These are phyloP conservation scores for Emericellopsis atlantica DNA, from an alignment of 2,329 filamentous ascomycete genomes.

Conservation along the genomic window DNA sequence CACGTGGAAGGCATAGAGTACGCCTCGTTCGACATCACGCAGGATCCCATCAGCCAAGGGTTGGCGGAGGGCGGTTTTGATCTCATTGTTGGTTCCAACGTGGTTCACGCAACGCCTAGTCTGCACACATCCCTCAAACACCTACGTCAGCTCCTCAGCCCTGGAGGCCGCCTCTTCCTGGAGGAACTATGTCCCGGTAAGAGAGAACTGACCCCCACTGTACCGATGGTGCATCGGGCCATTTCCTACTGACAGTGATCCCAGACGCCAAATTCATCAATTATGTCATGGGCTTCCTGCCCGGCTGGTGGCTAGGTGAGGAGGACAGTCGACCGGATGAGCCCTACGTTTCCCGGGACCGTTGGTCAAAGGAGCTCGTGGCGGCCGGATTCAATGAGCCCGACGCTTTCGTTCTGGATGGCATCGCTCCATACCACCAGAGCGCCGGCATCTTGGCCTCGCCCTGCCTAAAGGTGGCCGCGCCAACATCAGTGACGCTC, in stretches of 20 bases:
- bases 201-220: too few species aligned
- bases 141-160: conserved; percentile 16
- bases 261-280: too few species aligned
- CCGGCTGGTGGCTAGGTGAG: conserved; percentile 21
- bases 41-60: conserved; percentile 15
- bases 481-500: too few species aligned
- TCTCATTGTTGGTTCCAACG: conserved; percentile 20
- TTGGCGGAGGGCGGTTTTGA: conserved; percentile 18
- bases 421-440: too few species aligned
- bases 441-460: too few species aligned
- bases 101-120: conserved; percentile 21
- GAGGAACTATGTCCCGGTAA: conserved; percentile 16
- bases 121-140: conserved; percentile 15
- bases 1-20: conserved; percentile 7
- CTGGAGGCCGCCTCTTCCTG: conserved; percentile 16
- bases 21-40: conserved; percentile 9
- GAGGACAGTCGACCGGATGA: conserved; percentile 11
- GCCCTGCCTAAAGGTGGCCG: too few species aligned
- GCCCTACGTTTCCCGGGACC: conserved; percentile 10
- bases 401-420: too few species aligned
- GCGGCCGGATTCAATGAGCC: conserved; percentile 10
- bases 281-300: conserved; percentile 12
- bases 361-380: conserved; percentile 14
- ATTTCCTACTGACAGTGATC: too few species aligned
- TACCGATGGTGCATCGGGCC: too few species aligned